A percentile compares a stretch with the other conserved stretches of the same genome.
Conservation (phyloP, 352 stramenopile genomes). For the Peronosclerospora sorghi region DNA sequence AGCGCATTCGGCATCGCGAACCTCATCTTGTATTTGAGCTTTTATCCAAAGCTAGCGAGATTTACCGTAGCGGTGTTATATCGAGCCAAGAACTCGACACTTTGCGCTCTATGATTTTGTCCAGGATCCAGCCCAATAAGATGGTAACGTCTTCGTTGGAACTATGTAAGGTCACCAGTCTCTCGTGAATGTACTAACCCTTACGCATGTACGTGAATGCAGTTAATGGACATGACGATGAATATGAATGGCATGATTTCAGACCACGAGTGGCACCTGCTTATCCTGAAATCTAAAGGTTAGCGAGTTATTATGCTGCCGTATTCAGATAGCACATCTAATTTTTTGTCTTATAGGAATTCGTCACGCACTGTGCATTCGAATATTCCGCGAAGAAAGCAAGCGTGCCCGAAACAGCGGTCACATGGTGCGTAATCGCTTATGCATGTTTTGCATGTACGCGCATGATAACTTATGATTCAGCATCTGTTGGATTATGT, state of each 20-base stretch:
- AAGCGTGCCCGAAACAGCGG: conserved; percentile 35
- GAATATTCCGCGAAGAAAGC: conserved; percentile 59
- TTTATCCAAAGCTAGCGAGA: conserved; percentile 72
- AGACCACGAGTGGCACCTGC: conserved; percentile 77
- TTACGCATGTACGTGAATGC: too few relatives aligned
- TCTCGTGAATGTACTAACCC: too few relatives aligned
- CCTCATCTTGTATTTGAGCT: conserved; percentile 75
- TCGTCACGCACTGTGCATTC: conserved; percentile 68
- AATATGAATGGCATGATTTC: conserved; percentile 80
- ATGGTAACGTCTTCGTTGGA: conserved; percentile 35
- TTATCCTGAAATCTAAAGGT: conserved; percentile 79
- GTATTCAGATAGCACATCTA: not conserved
- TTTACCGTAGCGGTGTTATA: conserved; percentile 74
- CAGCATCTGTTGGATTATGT: not conserved
- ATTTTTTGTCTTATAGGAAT: conserved; percentile 28
- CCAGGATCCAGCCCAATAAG: conserved; percentile 71
- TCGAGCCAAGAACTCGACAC: conserved; percentile 68
- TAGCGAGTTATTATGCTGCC: not conserved
- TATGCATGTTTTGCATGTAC: not conserved
- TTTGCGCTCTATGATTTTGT: conserved; percentile 66
- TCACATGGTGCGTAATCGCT: conserved; percentile 44
- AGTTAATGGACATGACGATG: conserved; percentile 78
- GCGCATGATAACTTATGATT: not conserved
- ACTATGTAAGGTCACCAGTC: not conserved
- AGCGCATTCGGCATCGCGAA: conserved; percentile 73